Evolutionary conservation across 1,284 basidiomycete species (phyloP).

Genomic region (Porogramme epimiltina): DNA sequence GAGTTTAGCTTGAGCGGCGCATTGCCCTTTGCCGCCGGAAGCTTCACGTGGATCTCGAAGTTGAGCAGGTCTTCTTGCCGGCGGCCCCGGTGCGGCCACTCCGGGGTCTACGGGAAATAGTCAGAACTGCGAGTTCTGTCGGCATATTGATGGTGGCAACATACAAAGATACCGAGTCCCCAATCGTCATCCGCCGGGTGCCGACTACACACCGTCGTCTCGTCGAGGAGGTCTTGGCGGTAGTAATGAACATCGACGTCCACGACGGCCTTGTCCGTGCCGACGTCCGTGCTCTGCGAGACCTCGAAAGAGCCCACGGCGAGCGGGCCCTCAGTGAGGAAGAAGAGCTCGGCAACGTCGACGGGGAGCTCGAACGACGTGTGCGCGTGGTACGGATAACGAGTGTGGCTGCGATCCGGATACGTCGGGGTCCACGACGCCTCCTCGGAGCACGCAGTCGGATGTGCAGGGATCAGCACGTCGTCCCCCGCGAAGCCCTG

Average conservation of each 20-base stretch:
- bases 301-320: constrained; percentile 26
- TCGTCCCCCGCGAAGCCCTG: not conserved
- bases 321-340: constrained; percentile 26
- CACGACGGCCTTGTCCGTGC: constrained; percentile 19
- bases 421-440: not conserved
- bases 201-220: constrained; percentile 24
- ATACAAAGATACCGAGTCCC: constrained; percentile 32
- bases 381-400: constrained; percentile 3
- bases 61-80: constrained; percentile 6
- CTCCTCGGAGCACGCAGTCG: not conserved
- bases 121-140: not conserved
- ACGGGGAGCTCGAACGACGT: constrained; percentile 27
- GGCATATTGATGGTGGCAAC: not conserved
- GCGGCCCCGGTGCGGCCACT: constrained; percentile 1
- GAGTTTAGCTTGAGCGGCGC: constrained; percentile 16
- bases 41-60: constrained; percentile 25
- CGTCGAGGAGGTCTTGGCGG: constrained; percentile 14
- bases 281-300: constrained; percentile 10
- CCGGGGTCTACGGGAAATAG: constrained; percentile 16
- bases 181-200: constrained; percentile 19
- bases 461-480: not conserved
- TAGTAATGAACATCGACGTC: constrained; percentile 22
- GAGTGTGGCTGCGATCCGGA: too few species aligned
- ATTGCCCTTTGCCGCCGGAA: constrained; percentile 17
- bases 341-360: constrained; percentile 26